Evolutionary conservation across 495 filamentous ascomycete genomes (phyloP), one percentile per base, ranked within the genome.

Genomic region (Trichoderma orchidacearum): DNA sequence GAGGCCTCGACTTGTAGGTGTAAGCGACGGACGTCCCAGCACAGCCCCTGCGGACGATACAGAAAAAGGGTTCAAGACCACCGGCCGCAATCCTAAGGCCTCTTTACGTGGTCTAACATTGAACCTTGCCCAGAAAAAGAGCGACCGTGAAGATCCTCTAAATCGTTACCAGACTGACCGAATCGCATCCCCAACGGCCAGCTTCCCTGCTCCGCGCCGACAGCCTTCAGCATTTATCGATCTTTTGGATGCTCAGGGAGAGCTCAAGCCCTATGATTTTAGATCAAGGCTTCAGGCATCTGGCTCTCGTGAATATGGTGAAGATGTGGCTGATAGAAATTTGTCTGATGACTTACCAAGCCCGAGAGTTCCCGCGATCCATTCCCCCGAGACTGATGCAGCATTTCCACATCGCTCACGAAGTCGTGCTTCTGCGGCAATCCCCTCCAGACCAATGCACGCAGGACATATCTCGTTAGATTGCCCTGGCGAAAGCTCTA

Each of bases 261-360:
- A 69, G 38, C 71, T 79, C 50, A 70, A 64, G 21, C 71, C 74
- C 5, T 59, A 60, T 6, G 67, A 76, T 53, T 78, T 75, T 62
- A 63, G 64, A 55, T 67, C 61, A n/a, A 67, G 75, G 45, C 63
- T 75, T 8, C 66, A 72, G 51, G 74, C 76, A 8, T 62, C 73
- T 12, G 76, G 77, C 0, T 62, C 67, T 1, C 69, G 69, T 53
- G 73, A 75, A 52, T 80, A 77, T 55, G 76, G 73, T 31, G 76
- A 81, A 61, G 78, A 80, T 60, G 77, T 81, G 0, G 78, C 78
- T 5, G 77, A 79, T 41, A 66, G 78, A 25, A 81, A 81, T 55
- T 69, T 78, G 32, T 11, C 5, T n/a, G 32, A 35, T 11, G n/a
- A 3, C 9, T 35, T 35, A 4, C 3, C 32, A 4, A 35, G 32